phyloP scores from a whole-genome alignment of 2,329 filamentous ascomycete species.

The Fusarium pseudocircinatum region DNA sequence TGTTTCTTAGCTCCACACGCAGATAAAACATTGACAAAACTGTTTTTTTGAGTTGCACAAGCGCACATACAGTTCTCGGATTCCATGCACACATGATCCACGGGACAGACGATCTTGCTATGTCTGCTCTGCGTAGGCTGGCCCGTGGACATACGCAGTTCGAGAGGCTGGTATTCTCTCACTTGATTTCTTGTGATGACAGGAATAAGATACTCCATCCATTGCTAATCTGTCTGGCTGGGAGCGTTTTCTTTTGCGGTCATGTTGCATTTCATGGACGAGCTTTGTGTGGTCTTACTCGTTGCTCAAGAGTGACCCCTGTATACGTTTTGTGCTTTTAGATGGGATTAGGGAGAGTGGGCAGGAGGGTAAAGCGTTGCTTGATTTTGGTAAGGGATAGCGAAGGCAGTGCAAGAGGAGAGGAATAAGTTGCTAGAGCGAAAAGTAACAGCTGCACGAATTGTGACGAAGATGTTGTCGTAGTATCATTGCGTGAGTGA shows the following conservation, averaged over 20 bases:
- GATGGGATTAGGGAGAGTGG: neutral
- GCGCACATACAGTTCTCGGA: slow-evolving; percentile 26
- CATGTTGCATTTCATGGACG: slow-evolving; percentile 32
- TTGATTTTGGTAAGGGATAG: slow-evolving; percentile 15
- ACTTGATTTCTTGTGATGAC: slow-evolving; percentile 33
- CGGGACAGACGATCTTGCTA: slow-evolving; percentile 29
- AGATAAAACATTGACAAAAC: slow-evolving; percentile 51
- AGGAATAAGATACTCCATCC: slow-evolving; percentile 28
- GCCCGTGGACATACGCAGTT: slow-evolving; percentile 33
- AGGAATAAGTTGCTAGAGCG: slow-evolving; percentile 21
- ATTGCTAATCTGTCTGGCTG: slow-evolving; percentile 31
- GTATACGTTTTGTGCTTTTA: slow-evolving; percentile 38
- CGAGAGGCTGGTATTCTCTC: slow-evolving; percentile 29
- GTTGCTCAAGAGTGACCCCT: slow-evolving; percentile 33
- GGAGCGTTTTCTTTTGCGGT: slow-evolving; percentile 24
- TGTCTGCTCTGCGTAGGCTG: slow-evolving; percentile 38
- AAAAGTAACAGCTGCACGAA: slow-evolving; percentile 23
- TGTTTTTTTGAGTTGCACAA: slow-evolving; percentile 42
- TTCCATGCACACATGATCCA: slow-evolving; percentile 37
- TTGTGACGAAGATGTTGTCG: neutral
- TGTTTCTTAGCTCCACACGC: slow-evolving; percentile 55
- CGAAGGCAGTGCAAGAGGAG: slow-evolving; percentile 10
- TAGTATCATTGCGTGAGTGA: neutral
- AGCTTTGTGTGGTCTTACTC: slow-evolving; percentile 27
- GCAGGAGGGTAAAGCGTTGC: slow-evolving; percentile 12